These are phyloP conservation scores for Neurospora pannonica DNA, from an alignment of 495 filamentous ascomycete genomes.

Conservation along the genomic window DNA sequence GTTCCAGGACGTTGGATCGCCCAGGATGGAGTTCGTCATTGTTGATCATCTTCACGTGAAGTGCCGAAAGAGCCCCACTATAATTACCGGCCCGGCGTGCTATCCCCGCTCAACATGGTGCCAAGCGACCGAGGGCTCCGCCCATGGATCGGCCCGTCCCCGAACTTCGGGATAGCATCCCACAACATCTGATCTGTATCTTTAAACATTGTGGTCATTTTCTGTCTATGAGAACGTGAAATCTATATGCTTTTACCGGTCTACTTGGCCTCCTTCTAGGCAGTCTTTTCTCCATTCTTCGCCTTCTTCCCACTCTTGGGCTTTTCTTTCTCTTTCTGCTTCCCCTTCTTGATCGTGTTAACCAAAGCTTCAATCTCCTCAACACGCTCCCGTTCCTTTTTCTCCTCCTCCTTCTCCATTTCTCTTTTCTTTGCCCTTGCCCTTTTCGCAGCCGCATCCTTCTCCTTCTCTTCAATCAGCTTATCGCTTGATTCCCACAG, in stretches of 20 bases:
- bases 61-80: constrained; percentile 13
- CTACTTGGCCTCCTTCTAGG: constrained; percentile 4
- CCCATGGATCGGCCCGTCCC: background rate
- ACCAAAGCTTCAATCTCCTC: constrained; percentile 36
- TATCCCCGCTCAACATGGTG: constrained; percentile 1
- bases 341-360: constrained; percentile 30
- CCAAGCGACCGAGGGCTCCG: background rate
- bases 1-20: background rate
- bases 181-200: background rate
- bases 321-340: constrained; percentile 24
- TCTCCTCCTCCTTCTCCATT: constrained; percentile 31
- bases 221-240: background rate
- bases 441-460: constrained; percentile 71
- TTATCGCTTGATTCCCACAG: constrained; percentile 85
- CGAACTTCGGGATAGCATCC: background rate
- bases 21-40: constrained; percentile 6
- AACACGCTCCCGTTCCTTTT: constrained; percentile 28
- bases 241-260: background rate
- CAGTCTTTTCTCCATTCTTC: constrained; percentile 10
- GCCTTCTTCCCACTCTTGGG: constrained; percentile 13
- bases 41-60: constrained; percentile 13
- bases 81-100: constrained; percentile 1
- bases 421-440: constrained; percentile 43
- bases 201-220: background rate
- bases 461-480: constrained; percentile 75